Percentiles rank a stretch among this genome's conserved stretches.
These are phyloP conservation scores for Solanum hybrid DNA, from an alignment of 305 asterid species.

Conservation along the genomic window DNA sequence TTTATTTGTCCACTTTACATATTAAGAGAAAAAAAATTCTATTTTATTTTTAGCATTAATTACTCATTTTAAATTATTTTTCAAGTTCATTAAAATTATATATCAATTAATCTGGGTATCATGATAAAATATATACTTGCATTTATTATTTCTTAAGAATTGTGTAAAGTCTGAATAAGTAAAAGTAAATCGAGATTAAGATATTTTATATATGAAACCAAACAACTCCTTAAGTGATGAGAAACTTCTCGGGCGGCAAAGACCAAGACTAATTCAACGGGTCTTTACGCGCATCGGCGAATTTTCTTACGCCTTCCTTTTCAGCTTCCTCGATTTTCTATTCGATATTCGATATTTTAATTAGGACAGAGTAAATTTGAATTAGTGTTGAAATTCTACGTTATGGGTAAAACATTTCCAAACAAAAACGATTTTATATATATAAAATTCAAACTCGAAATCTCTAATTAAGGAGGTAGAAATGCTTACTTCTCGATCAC, in stretches of 20 bases:
- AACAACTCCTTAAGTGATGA: background rate
- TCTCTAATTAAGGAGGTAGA: background rate
- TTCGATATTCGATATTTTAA: too few species aligned
- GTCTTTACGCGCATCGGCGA: background rate
- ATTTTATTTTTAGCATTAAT: background rate
- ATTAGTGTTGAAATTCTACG: too few species aligned
- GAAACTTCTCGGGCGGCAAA: background rate
- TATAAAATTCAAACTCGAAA: too few species aligned
- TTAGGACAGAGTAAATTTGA: background rate
- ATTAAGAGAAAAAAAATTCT: background rate
- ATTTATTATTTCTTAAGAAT: background rate
- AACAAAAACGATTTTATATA: too few species aligned
- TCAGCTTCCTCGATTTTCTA: background rate
- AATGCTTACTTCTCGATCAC: background rate
- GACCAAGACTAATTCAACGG: background rate
- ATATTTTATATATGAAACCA: background rate
- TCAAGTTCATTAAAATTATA: background rate
- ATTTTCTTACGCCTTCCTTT: background rate
- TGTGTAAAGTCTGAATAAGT: background rate
- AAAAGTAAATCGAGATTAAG: background rate
- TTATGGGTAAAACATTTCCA: background rate
- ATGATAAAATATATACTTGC: background rate
- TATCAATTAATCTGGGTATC: background rate
- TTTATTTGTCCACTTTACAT: background rate
- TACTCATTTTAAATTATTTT: background rate